Conservation (phyloP, 2,329 filamentous ascomycete species). For the Sporothrix euskadiensis region DNA sequence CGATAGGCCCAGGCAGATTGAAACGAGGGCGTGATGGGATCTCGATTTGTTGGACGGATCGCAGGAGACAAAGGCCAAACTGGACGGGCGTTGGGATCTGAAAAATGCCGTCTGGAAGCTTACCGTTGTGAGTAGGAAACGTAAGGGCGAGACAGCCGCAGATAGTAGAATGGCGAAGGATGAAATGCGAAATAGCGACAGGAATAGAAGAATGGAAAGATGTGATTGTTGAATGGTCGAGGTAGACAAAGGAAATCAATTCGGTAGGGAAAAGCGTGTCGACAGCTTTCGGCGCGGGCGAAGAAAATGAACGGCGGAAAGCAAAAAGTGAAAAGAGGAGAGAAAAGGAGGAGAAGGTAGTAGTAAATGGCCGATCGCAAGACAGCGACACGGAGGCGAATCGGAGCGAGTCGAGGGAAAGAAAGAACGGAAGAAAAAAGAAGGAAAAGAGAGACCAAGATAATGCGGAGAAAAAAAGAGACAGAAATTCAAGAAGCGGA, state of each 20-base stretch:
- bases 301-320: background rate
- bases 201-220: background rate
- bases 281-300: background rate
- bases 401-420: background rate
- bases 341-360: slow-evolving; percentile 19
- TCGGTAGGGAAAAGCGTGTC: background rate
- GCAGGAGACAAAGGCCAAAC: background rate
- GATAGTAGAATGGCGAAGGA: background rate
- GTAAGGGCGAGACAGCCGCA: background rate
- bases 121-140: slow-evolving; percentile 4
- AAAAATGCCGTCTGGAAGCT: background rate
- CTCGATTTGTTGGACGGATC: background rate
- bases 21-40: background rate
- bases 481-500: slow-evolving; percentile 15
- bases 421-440: background rate
- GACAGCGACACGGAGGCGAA: slow-evolving; percentile 2
- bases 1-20: background rate
- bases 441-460: background rate
- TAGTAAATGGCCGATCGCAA: slow-evolving; percentile 21
- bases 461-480: background rate
- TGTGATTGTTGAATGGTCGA: background rate
- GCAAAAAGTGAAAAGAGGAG: slow-evolving; percentile 1
- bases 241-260: background rate
- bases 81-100: background rate
- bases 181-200: background rate